Evolutionary conservation across 148 eudicot species (phyloP).

Genomic region (Hydrangea macrophylla): DNA sequence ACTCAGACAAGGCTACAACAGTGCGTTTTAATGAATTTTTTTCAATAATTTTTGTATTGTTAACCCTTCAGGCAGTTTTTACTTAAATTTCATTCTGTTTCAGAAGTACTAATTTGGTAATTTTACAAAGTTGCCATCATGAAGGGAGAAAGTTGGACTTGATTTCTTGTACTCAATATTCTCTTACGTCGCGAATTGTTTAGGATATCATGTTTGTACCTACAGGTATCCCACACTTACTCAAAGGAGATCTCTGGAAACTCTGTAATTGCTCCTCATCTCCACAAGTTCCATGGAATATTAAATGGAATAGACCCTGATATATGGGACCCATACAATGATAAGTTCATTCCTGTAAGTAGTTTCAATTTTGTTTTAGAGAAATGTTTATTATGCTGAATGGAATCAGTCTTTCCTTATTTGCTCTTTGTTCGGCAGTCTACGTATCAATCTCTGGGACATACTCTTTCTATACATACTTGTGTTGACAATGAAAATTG

Average conservation of each 20-base stretch:
- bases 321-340: slow-evolving; percentile 94
- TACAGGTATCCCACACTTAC: slow-evolving; percentile 89
- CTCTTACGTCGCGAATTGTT: neutral
- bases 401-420: neutral
- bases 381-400: neutral
- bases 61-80: neutral
- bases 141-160: neutral
- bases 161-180: neutral
- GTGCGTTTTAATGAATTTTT: slow-evolving; percentile 40
- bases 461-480: neutral
- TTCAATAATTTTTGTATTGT: neutral
- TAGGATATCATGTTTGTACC: neutral
- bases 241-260: slow-evolving; percentile 84
- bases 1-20: slow-evolving; percentile 85
- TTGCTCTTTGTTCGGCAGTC: neutral
- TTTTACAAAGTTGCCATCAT: neutral
- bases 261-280: slow-evolving; percentile 70
- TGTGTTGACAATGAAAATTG: neutral
- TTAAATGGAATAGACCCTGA: slow-evolving; percentile 96
- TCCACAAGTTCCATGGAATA: slow-evolving; percentile 90
- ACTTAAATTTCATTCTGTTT: neutral
- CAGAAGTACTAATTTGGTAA: neutral
- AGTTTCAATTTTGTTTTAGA: slow-evolving; percentile 2
- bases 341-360: slow-evolving; percentile 88
- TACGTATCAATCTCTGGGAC: neutral